A percentile compares a stretch with the other conserved stretches of the same genome.
Conservation (phyloP, 2,329 filamentous ascomycete species). For the Ambrosiella cleistominuta region DNA sequence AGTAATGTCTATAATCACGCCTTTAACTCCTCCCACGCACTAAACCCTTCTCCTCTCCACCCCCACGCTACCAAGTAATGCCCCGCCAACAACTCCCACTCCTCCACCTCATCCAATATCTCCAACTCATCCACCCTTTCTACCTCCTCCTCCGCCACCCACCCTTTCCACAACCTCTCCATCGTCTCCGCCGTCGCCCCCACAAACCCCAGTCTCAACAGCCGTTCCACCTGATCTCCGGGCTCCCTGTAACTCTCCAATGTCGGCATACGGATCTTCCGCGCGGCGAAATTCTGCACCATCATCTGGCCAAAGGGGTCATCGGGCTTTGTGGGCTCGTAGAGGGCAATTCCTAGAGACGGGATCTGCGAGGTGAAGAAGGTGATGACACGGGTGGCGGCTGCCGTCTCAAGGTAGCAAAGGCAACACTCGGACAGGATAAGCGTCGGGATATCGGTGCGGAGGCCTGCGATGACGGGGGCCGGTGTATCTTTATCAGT, state of each 20-base stretch:
- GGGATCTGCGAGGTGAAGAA: conserved; percentile 41
- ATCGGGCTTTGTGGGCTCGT: conserved; percentile 72
- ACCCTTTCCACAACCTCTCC: conserved; percentile 52
- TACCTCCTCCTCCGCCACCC: conserved; percentile 56
- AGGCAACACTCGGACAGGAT: conserved; percentile 91
- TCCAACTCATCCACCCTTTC: conserved; percentile 63
- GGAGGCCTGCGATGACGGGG: conserved; percentile 23
- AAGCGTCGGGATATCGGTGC: conserved; percentile 53
- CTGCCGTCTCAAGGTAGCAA: conserved; percentile 57
- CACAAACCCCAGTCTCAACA: conserved; percentile 49
- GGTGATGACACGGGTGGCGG: conserved; percentile 45
- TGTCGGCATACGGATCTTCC: conserved; percentile 73
- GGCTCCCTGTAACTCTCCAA: conserved; percentile 54
- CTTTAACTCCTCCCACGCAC: background rate
- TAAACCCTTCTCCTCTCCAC: conserved; percentile 40
- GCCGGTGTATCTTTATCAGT: background rate
- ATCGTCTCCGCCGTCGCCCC: conserved; percentile 27
- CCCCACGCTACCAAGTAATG: conserved; percentile 91
- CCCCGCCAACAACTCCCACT: conserved; percentile 69
- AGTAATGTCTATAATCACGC: background rate
- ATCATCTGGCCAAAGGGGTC: conserved; percentile 85
- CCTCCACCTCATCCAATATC: conserved; percentile 86
- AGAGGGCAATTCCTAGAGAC: conserved; percentile 48
- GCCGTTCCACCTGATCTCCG: conserved; percentile 46
- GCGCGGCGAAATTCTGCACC: conserved; percentile 69